These are phyloP conservation scores for Trichosporon inkin DNA, from an alignment of 1,284 basidiomycete genomes.

Conservation along the genomic window DNA sequence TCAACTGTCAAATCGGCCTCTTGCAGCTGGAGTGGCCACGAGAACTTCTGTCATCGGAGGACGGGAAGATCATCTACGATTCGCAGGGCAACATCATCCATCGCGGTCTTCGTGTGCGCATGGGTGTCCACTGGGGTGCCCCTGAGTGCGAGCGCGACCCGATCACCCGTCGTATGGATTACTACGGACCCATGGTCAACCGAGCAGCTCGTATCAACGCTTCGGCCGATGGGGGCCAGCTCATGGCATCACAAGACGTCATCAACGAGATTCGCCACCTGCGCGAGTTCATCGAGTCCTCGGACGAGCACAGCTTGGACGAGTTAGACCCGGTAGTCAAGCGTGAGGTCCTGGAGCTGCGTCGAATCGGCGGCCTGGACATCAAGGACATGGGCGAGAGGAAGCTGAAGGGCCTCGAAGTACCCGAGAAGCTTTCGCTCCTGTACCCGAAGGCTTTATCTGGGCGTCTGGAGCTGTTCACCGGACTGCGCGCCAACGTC, in stretches of 20 bases:
- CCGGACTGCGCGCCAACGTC: constrained; percentile 53
- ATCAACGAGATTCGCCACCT: constrained; percentile 68
- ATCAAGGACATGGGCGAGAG: constrained; percentile 74
- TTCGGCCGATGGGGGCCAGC: constrained; percentile 86
- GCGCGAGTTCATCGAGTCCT: constrained; percentile 46
- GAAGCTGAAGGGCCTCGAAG: constrained; percentile 89
- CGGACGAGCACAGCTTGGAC: constrained; percentile 54
- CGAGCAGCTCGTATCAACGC: constrained; percentile 81
- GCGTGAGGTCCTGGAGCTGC: constrained; percentile 51
- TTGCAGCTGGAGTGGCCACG: constrained; percentile 87
- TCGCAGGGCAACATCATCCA: constrained; percentile 67
- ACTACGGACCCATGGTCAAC: constrained; percentile 91
- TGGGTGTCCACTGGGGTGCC: constrained; percentile 93
- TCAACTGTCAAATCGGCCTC: constrained; percentile 81
- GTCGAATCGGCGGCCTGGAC: constrained; percentile 68
- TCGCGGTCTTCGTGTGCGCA: constrained; percentile 87
- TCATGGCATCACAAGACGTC: constrained; percentile 87
- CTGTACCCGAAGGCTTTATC: constrained; percentile 76
- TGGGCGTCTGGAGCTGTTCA: constrained; percentile 63
- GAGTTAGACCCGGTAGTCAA: constrained; percentile 46
- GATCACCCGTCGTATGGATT: constrained; percentile 95
- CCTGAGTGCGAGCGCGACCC: constrained; percentile 92
- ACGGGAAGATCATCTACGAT: constrained; percentile 79
- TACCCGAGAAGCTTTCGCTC: constrained; percentile 77
- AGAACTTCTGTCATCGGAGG: constrained; percentile 88